Evolutionary conservation across 2,329 filamentous ascomycete genomes (phyloP).

Genomic region (Diaporthe helianthi): DNA sequence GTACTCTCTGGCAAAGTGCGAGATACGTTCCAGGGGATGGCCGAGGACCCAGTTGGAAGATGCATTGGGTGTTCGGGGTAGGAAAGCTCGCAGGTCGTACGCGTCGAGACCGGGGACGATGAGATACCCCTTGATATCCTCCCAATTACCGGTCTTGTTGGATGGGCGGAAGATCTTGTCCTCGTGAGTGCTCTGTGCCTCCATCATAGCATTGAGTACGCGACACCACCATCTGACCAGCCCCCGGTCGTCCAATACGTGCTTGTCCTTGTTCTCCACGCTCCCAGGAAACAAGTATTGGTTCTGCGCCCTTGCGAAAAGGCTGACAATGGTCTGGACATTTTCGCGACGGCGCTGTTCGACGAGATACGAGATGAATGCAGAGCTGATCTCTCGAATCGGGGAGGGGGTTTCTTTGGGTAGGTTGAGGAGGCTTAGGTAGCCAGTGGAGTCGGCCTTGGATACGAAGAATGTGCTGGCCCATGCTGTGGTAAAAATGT

Average conservation of each 20-base stretch:
- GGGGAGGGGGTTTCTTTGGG: slow-evolving; percentile 73
- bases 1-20: slow-evolving; percentile 65
- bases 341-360: slow-evolving; percentile 68
- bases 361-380: slow-evolving; percentile 80
- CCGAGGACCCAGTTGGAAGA: slow-evolving; percentile 73
- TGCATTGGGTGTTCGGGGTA: slow-evolving; percentile 63
- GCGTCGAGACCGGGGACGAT: slow-evolving; percentile 85
- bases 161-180: slow-evolving; percentile 34
- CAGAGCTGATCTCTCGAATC: slow-evolving; percentile 74
- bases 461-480: slow-evolving; percentile 92
- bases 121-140: slow-evolving; percentile 75
- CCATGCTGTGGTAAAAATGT: slow-evolving; percentile 82
- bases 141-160: slow-evolving; percentile 44
- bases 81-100: slow-evolving; percentile 80
- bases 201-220: slow-evolving; percentile 79
- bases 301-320: slow-evolving; percentile 90
- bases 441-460: slow-evolving; percentile 96
- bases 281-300: slow-evolving; percentile 97
- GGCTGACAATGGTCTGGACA: slow-evolving; percentile 77
- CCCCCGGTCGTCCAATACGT: slow-evolving; percentile 88
- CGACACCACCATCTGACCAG: slow-evolving; percentile 97
- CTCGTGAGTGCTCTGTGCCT: slow-evolving; percentile 45
- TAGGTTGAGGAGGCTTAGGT: slow-evolving; percentile 71
- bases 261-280: slow-evolving; percentile 82
- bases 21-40: slow-evolving; percentile 71